Percentiles rank a stretch among this genome's conserved stretches.
These are phyloP conservation scores for Allomyces arbusculus DNA, from an alignment of 192 early-diverging fungal species.

Conservation along the genomic window DNA sequence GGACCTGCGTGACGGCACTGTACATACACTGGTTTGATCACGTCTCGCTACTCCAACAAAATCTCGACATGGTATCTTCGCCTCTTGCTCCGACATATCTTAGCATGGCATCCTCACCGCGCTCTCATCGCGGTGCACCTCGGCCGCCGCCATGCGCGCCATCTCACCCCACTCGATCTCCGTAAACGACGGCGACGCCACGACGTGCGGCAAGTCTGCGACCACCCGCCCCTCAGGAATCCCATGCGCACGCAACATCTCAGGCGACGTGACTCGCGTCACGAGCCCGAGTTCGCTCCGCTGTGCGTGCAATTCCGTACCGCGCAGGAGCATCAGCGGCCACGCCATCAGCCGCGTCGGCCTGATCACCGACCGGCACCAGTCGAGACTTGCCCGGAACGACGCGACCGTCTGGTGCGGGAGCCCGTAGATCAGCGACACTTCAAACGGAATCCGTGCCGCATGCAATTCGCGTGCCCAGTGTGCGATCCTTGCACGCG, in stretches of 20 bases:
- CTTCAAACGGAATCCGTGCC: slow-evolving; percentile 2
- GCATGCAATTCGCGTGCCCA: neutral
- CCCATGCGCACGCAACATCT: neutral
- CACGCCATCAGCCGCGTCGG: slow-evolving; percentile 1
- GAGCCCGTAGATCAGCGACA: slow-evolving; percentile 6
- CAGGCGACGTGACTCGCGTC: neutral
- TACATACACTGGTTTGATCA: too few species aligned
- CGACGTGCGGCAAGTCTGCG: slow-evolving; percentile 6
- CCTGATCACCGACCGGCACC: neutral
- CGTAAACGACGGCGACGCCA: slow-evolving; percentile 5
- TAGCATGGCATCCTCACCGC: too few species aligned
- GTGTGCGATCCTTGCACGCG: neutral
- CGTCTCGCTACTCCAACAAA: too few species aligned
- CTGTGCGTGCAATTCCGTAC: slow-evolving; percentile 2
- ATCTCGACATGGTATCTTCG: too few species aligned
- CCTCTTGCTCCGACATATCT: too few species aligned
- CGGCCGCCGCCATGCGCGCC: too few species aligned
- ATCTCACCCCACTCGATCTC: slow-evolving; percentile 1
- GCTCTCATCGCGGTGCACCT: too few species aligned
- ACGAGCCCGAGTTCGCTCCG: slow-evolving; percentile 1
- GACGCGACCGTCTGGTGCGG: slow-evolving; percentile 4
- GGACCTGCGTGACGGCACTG: too few species aligned
- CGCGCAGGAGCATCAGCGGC: slow-evolving; percentile 6
- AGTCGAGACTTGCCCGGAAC: slow-evolving; percentile 3
- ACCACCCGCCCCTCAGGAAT: slow-evolving; percentile 3